phyloP scores from a whole-genome alignment of 352 stramenopile species.

The Phytophthora hybrid region DNA sequence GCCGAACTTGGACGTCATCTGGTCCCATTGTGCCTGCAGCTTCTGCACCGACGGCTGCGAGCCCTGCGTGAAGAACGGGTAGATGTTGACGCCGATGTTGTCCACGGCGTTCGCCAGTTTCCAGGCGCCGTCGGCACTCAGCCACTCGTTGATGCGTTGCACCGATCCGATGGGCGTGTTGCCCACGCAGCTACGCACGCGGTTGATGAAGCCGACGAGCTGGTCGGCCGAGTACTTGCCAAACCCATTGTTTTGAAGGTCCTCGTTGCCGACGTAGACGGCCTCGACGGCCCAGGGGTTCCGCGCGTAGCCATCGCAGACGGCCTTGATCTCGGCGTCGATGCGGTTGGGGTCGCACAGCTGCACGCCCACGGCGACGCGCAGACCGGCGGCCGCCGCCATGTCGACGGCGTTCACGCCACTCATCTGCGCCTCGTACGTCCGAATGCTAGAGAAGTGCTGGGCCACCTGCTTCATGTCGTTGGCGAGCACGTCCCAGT shows the following conservation, averaged over 20 bases:
- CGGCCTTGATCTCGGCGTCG: slow-evolving; percentile 62
- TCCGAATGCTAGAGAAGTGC: slow-evolving; percentile 67
- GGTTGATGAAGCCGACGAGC: slow-evolving; percentile 54
- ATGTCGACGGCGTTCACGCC: slow-evolving; percentile 59
- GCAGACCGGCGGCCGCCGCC: slow-evolving; percentile 52
- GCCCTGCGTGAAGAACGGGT: slow-evolving; percentile 46
- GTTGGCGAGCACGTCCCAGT: slow-evolving; percentile 39
- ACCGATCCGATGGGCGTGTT: slow-evolving; percentile 66
- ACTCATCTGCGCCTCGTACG: slow-evolving; percentile 63
- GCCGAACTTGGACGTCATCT: slow-evolving; percentile 51
- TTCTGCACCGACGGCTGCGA: slow-evolving; percentile 52
- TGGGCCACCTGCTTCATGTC: slow-evolving; percentile 49
- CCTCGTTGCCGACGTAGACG: slow-evolving; percentile 81
- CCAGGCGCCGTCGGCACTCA: slow-evolving; percentile 36
- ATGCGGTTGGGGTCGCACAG: slow-evolving; percentile 48
- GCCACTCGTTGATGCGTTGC: slow-evolving; percentile 77
- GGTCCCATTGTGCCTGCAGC: slow-evolving; percentile 55
- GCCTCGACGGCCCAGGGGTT: slow-evolving; percentile 52
- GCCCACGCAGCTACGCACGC: slow-evolving; percentile 56
- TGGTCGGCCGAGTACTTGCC: slow-evolving; percentile 45
- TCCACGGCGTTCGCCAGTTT: slow-evolving; percentile 43
- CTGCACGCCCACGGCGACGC: slow-evolving; percentile 68
- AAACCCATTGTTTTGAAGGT: slow-evolving; percentile 59
- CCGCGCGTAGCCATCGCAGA: slow-evolving; percentile 49
- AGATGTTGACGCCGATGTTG: slow-evolving; percentile 54